A percentile compares a stretch with the other conserved stretches of the same genome.
phyloP scores from a whole-genome alignment of 2,329 filamentous ascomycete species.

The Hypoxylon sp. region DNA sequence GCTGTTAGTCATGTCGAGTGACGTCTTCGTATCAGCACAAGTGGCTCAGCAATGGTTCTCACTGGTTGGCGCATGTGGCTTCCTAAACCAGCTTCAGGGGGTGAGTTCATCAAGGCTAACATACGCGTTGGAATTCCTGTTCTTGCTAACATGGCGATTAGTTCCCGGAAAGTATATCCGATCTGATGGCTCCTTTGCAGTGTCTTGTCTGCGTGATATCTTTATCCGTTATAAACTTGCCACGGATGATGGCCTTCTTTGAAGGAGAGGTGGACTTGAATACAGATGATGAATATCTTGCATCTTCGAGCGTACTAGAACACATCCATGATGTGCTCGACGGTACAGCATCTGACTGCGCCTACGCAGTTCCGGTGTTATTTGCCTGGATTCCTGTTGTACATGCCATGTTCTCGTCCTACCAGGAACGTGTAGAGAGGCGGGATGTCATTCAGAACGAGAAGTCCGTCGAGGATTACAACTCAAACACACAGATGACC shows the following conservation, averaged over 20 bases:
- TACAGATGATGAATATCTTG: slow-evolving; percentile 68
- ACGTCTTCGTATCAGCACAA: slow-evolving; percentile 67
- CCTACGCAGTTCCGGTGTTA: slow-evolving; percentile 76
- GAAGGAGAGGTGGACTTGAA: slow-evolving; percentile 61
- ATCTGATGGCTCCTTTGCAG: slow-evolving; percentile 73
- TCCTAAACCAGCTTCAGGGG: slow-evolving; percentile 73
- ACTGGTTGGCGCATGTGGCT: slow-evolving; percentile 75
- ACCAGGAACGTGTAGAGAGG: slow-evolving; percentile 70
- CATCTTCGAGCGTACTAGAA: slow-evolving; percentile 75
- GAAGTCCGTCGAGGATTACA: slow-evolving; percentile 66
- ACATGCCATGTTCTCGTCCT: slow-evolving; percentile 74
- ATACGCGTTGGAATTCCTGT: slow-evolving; percentile 41
- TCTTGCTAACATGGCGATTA: slow-evolving; percentile 53
- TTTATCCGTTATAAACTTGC: slow-evolving; percentile 76
- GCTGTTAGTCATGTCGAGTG: slow-evolving; percentile 69
- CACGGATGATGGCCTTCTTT: slow-evolving; percentile 67
- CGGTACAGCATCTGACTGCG: slow-evolving; percentile 65
- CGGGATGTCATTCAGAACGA: slow-evolving; percentile 69
- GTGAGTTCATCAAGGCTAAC: slow-evolving; percentile 55
- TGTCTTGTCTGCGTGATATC: slow-evolving; percentile 77
- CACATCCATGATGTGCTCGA: slow-evolving; percentile 79
- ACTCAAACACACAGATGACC: slow-evolving; percentile 60
- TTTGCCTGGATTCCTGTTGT: slow-evolving; percentile 86
- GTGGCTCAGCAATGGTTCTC: slow-evolving; percentile 78
- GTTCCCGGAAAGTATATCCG: slow-evolving; percentile 46